Evolutionary conservation across 2,329 filamentous ascomycete species (phyloP).

Genomic region (Talaromyces amestolkiae): DNA sequence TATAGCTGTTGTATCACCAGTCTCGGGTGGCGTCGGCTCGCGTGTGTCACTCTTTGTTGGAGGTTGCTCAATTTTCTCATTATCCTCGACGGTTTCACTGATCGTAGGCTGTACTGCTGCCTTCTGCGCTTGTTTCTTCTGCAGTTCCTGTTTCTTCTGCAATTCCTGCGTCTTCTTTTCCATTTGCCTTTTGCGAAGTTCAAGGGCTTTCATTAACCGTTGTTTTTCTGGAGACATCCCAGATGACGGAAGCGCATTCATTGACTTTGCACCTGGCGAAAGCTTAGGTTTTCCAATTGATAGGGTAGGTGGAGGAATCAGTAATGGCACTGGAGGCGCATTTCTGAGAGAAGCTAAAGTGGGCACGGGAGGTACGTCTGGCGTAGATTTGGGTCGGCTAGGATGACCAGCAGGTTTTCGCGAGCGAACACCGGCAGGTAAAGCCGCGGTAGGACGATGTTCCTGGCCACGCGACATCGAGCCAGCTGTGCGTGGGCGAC

Average conservation of each 20-base stretch:
- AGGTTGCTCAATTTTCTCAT: slow-evolving; percentile 32
- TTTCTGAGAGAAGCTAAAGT: slow-evolving; percentile 28
- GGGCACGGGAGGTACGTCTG: slow-evolving; percentile 31
- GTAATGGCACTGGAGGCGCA: slow-evolving; percentile 39
- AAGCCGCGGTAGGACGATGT: slow-evolving; percentile 70
- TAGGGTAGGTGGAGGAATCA: slow-evolving; percentile 39
- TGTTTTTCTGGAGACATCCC: slow-evolving; percentile 86
- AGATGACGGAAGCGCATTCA: slow-evolving; percentile 47
- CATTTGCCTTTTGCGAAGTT: slow-evolving; percentile 81
- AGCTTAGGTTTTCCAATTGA: slow-evolving; percentile 34
- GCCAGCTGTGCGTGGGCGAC: slow-evolving; percentile 60
- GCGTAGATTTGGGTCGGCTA: slow-evolving; percentile 46
- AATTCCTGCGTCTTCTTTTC: slow-evolving; percentile 34
- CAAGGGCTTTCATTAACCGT: slow-evolving; percentile 88
- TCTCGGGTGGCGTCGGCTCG: not conserved
- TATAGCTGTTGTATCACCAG: not conserved
- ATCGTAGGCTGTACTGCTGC: slow-evolving; percentile 1
- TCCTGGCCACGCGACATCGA: slow-evolving; percentile 45
- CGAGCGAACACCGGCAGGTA: slow-evolving; percentile 77
- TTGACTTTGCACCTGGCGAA: slow-evolving; percentile 42
- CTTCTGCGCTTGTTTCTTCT: slow-evolving; percentile 28
- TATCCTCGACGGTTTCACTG: slow-evolving; percentile 20
- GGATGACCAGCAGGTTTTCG: slow-evolving; percentile 50
- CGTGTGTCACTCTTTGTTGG: slow-evolving; percentile 7
- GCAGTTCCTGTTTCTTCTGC: slow-evolving; percentile 28